Evolutionary conservation across 2,329 filamentous ascomycete species (phyloP).

Genomic region (Penicillium sclerotigenum): DNA sequence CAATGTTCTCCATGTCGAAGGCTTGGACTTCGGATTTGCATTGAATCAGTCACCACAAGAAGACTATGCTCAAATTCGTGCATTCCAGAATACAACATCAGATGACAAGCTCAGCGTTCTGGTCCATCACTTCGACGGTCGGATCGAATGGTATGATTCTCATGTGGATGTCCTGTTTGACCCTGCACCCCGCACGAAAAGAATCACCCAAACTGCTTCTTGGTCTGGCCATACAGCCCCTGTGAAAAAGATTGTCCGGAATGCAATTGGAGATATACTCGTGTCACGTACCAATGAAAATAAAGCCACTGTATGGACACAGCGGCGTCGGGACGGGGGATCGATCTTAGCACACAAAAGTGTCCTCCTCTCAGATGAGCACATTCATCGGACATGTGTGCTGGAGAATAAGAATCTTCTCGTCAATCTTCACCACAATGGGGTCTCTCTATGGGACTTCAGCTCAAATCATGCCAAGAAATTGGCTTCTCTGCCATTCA

Average conservation of each 20-base stretch:
- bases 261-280: conserved; percentile 73
- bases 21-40: conserved; percentile 46
- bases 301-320: conserved; percentile 80
- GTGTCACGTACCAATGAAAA: conserved; percentile 76
- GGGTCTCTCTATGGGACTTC: conserved; percentile 77
- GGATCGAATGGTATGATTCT: conserved; percentile 76
- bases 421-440: conserved; percentile 71
- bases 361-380: conserved; percentile 62
- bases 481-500: conserved; percentile 59
- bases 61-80: conserved; percentile 67
- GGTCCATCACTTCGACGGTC: conserved; percentile 80
- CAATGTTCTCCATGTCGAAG: conserved; percentile 76
- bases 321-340: conserved; percentile 52
- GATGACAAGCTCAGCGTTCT: conserved; percentile 69
- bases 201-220: conserved; percentile 61
- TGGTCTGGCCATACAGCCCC: conserved; percentile 83
- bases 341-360: conserved; percentile 64
- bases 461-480: conserved; percentile 57
- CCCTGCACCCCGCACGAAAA: conserved; percentile 57
- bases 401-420: conserved; percentile 74
- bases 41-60: conserved; percentile 30
- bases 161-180: conserved; percentile 79
- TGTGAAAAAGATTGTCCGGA: conserved; percentile 82
- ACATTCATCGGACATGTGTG: conserved; percentile 77
- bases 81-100: conserved; percentile 63